A percentile compares a stretch with the other conserved stretches of the same genome.
Conservation (phyloP, 176 grass and related monocot genomes). For the Secale cereale region DNA sequence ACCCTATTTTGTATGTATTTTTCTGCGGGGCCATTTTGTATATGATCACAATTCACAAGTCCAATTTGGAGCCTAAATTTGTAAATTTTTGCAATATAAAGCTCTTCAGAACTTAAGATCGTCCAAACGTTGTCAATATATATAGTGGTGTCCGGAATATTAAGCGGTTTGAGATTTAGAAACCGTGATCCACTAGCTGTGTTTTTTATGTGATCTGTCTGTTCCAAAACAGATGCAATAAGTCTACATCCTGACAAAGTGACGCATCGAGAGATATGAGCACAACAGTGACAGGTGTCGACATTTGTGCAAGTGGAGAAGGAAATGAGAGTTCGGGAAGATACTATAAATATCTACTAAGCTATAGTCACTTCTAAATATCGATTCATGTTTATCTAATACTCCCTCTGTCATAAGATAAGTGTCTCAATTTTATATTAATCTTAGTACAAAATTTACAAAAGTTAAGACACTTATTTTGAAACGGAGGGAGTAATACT, state of each 20-base stretch:
- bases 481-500: too few relatives aligned
- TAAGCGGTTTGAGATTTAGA: neutral
- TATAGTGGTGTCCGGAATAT: neutral
- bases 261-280: neutral
- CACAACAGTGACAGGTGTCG: neutral
- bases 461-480: too few relatives aligned
- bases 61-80: neutral
- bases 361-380: too few relatives aligned
- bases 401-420: too few relatives aligned
- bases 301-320: neutral
- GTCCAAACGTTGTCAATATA: neutral
- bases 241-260: neutral
- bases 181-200: neutral
- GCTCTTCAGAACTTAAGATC: neutral
- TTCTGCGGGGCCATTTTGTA: too few relatives aligned
- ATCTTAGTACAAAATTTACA: too few relatives aligned
- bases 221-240: neutral
- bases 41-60: too few relatives aligned
- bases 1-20: neutral
- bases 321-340: neutral
- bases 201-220: neutral
- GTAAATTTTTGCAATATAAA: neutral
- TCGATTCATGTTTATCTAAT: too few relatives aligned
- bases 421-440: too few relatives aligned
- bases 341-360: too few relatives aligned